A percentile compares a stretch with the other conserved stretches of the same genome.
These are phyloP conservation scores for Fusarium transvaalense DNA, from an alignment of 2,329 filamentous ascomycete species.

Conservation along the genomic window DNA sequence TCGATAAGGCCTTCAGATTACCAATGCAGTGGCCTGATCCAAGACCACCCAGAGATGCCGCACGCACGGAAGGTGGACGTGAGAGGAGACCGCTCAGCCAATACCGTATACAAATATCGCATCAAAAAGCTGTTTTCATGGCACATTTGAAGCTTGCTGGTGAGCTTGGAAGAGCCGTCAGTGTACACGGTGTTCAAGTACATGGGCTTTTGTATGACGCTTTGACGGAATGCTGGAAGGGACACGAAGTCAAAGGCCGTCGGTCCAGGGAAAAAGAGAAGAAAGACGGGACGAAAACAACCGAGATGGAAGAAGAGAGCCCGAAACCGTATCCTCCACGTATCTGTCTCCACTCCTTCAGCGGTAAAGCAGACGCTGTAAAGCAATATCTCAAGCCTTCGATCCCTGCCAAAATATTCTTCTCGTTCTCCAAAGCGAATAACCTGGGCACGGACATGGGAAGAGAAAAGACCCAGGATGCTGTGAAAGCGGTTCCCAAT, in stretches of 20 bases:
- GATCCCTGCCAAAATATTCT: conserved; percentile 81
- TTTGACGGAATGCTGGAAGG: conserved; percentile 71
- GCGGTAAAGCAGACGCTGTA: conserved; percentile 77
- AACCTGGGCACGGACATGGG: conserved; percentile 72
- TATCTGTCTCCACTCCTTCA: conserved; percentile 92
- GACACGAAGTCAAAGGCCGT: conserved; percentile 70
- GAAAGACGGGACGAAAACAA: conserved; percentile 6
- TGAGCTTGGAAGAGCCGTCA: conserved; percentile 72
- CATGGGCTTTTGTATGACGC: conserved; percentile 76
- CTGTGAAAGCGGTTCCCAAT: conserved; percentile 78
- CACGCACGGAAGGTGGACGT: conserved; percentile 73
- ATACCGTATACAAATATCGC: conserved; percentile 72
- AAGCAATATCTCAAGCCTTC: conserved; percentile 79
- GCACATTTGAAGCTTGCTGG: conserved; percentile 76
- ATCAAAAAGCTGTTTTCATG: conserved; percentile 73
- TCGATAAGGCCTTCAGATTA: conserved; percentile 79
- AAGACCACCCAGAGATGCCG: conserved; percentile 23
- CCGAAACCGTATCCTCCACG: conserved; percentile 75
- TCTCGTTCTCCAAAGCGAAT: conserved; percentile 85
- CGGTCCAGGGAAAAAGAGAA: conserved; percentile 53
- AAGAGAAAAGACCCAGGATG: conserved; percentile 66
- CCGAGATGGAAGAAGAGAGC: conserved; percentile 48
- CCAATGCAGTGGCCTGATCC: conserved; percentile 66
- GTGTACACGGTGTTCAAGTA: conserved; percentile 77
- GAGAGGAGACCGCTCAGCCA: conserved; percentile 75